Evolutionary conservation across 441 rosid species (phyloP).

Genomic region (Brassica balearica): DNA sequence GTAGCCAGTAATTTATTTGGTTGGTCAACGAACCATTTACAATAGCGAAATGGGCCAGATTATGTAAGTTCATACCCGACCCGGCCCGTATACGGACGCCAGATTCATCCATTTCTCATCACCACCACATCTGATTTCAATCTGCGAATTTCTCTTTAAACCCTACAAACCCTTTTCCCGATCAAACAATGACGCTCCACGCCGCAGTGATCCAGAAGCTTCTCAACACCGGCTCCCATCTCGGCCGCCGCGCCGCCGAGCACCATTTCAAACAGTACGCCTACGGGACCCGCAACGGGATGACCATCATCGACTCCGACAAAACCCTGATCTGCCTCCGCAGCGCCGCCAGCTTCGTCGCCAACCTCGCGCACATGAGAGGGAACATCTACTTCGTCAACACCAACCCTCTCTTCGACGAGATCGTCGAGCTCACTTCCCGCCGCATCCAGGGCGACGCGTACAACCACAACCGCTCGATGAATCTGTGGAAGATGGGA

Average conservation of each 20-base stretch:
- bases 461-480: constrained; percentile 64
- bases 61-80: neutral
- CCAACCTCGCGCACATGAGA: constrained; percentile 65
- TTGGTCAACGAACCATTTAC: constrained; percentile 34
- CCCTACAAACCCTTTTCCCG: constrained; percentile 28
- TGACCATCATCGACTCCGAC: constrained; percentile 80
- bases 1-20: neutral
- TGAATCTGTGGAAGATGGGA: constrained; percentile 74
- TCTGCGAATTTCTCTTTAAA: constrained; percentile 21
- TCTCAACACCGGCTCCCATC: constrained; percentile 79
- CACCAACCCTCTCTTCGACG: constrained; percentile 91
- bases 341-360: constrained; percentile 78
- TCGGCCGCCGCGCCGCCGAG: constrained; percentile 76
- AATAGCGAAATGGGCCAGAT: neutral
- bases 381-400: constrained; percentile 86
- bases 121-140: constrained; percentile 4
- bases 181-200: constrained; percentile 73
- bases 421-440: constrained; percentile 83
- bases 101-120: neutral
- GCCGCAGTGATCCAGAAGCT: constrained; percentile 90
- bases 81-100: neutral
- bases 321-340: constrained; percentile 93
- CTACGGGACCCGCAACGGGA: constrained; percentile 72
- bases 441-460: constrained; percentile 63
- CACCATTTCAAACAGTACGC: constrained; percentile 79